Percentiles rank a stretch among this genome's conserved stretches.
Conservation (phyloP, 306 rosid species). For the Inga laurina region DNA sequence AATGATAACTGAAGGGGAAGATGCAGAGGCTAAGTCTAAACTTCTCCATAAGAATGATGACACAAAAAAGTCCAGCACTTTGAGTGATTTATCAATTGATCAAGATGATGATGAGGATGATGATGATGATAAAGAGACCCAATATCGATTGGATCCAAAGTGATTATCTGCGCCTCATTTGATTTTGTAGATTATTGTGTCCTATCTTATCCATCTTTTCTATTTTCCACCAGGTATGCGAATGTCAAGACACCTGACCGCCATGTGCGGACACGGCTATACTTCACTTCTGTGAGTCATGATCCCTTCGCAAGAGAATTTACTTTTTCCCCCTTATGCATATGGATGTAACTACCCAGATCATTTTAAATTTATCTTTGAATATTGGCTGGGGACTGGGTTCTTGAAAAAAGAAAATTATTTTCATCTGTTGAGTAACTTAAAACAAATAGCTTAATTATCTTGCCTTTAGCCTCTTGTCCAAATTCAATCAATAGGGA, state of each 20-base stretch:
- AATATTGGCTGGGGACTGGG: constrained; percentile 8
- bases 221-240: constrained; percentile 68
- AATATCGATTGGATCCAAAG: constrained; percentile 98
- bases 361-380: neutral
- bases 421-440: constrained; percentile 1
- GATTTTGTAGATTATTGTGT: constrained; percentile 3
- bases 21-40: constrained; percentile 56
- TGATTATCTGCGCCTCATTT: constrained; percentile 36
- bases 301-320: constrained; percentile 4
- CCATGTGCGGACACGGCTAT: constrained; percentile 93
- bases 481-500: neutral
- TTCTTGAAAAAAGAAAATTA: neutral
- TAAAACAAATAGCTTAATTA: neutral
- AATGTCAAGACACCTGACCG: constrained; percentile 97
- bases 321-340: neutral
- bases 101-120: constrained; percentile 67
- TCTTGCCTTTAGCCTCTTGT: constrained; percentile 2
- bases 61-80: constrained; percentile 50
- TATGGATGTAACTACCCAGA: neutral
- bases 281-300: constrained; percentile 86
- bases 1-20: constrained; percentile 52
- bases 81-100: constrained; percentile 70
- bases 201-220: constrained; percentile 9
- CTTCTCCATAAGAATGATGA: constrained; percentile 63
- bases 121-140: constrained; percentile 91